phyloP scores from a whole-genome alignment of 331 rosid species.

The Rhamnella rubrinervis region DNA sequence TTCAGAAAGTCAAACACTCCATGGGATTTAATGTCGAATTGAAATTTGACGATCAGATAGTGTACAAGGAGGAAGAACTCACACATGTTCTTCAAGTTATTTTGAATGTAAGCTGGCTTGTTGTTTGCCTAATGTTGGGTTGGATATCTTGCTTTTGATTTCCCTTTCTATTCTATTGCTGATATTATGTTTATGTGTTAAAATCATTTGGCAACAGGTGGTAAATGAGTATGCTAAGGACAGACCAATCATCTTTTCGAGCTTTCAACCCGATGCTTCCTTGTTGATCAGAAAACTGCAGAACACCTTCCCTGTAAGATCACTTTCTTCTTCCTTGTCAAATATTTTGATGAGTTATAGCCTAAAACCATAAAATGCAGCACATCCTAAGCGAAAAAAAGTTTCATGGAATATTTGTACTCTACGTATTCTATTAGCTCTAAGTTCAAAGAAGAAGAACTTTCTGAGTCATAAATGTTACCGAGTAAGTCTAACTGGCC shows the following conservation, averaged over 20 bases:
- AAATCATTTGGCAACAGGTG: conserved; percentile 34
- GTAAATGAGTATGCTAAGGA: conserved; percentile 52
- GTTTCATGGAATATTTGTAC: background rate
- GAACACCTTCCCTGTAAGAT: conserved; percentile 59
- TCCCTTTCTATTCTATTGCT: background rate
- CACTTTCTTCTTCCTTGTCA: background rate
- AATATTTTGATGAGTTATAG: background rate
- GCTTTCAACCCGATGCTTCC: conserved; percentile 84
- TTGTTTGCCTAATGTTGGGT: background rate
- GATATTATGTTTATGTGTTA: background rate
- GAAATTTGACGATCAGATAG: conserved; percentile 67
- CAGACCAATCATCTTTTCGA: conserved; percentile 66
- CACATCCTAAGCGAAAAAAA: too few relatives aligned
- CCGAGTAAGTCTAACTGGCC: background rate
- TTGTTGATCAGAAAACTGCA: conserved; percentile 54
- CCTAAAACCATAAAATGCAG: too few relatives aligned
- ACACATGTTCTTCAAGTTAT: conserved; percentile 44
- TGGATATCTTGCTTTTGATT: background rate
- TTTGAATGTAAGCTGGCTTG: conserved; percentile 27
- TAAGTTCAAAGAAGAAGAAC: background rate
- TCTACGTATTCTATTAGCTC: background rate
- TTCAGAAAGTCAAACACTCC: conserved; percentile 45
- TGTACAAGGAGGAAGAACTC: conserved; percentile 47
- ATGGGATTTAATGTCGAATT: conserved; percentile 75
- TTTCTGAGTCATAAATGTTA: background rate